Base-by-base conservation (phyloP, 2,329 filamentous ascomycete species). In the Neophaeococcomyces mojaviensis region DNA sequence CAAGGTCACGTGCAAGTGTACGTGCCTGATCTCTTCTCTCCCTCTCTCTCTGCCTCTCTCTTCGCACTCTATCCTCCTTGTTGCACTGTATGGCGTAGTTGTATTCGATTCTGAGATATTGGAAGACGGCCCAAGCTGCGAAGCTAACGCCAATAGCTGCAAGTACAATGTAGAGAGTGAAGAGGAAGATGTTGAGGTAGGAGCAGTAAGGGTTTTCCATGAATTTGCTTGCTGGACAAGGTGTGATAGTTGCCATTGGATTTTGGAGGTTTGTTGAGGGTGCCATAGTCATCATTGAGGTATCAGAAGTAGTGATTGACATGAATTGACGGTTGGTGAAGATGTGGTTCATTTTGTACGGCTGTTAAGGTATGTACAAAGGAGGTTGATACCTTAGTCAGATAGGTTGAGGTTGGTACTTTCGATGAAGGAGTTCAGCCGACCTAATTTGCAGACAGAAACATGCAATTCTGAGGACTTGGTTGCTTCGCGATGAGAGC, bases 91-190 rank as follows among this genome's bases (percentile, higher is more conserved):
- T 28, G 15, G 37, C 7, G 15, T 9, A 7, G 13, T 28, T 26
- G 37, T n/a, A 24, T 10, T 28, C 26, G 20, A 24, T 5, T 10
- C 10, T 28, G 5, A 26, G 13, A 20, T 39, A 15, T 20, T 4
- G 7, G 16, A 26, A 28, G 37, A 20, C 20, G 5, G 15, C 10
- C 37, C 37, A 39, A 18, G 37, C 37, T n/a, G n/a, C 13, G 6
- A 39, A n/a, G 26, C 37, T 13, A 15, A 39, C 19, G 4, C 19
- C 12, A 13, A 39, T 4, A n/a, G 22, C 37, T 13, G 26, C 22
- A 8, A 39, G 26, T n/a, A 28, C 15, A 24, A 39, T 28, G 37
- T 26, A n/a, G 20, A 39, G 37, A 24, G 26, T 39, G 37, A 39
- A 28, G n/a, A 39, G 37, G 20, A 39, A n/a, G 37, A 24, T 18